phyloP scores from a whole-genome alignment of 139 green algal genomes.

The Ettlia oleoabundans region DNA sequence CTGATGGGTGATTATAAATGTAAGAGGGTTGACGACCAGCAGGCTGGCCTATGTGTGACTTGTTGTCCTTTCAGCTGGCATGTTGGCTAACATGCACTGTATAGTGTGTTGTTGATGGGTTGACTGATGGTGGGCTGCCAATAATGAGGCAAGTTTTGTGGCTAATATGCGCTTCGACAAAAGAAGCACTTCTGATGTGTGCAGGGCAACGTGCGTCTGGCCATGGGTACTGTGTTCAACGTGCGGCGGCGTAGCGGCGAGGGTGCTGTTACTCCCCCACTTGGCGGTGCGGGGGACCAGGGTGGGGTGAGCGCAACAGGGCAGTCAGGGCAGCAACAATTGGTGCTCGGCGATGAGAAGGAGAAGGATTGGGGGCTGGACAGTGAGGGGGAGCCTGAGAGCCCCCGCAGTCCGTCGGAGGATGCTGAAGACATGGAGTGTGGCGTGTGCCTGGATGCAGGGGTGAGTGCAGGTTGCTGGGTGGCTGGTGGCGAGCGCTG shows the following conservation, averaged over 20 bases:
- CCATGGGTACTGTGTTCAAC: background rate
- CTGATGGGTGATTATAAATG: too few species aligned
- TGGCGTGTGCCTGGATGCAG: conserved; percentile 62
- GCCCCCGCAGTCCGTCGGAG: background rate
- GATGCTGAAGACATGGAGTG: conserved; percentile 48
- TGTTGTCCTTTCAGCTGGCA: too few species aligned
- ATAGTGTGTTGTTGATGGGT: too few species aligned
- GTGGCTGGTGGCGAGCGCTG: too few species aligned
- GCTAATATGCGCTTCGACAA: too few species aligned
- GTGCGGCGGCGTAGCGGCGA: conserved; percentile 20
- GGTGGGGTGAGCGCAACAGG: background rate
- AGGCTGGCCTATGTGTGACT: too few species aligned
- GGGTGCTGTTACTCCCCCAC: background rate
- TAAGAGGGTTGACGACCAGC: too few species aligned
- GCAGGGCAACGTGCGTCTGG: conserved; percentile 16
- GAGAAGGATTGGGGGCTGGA: conserved; percentile 31
- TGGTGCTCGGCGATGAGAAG: conserved; percentile 1
- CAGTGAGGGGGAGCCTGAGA: conserved; percentile 6
- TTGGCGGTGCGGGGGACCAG: background rate
- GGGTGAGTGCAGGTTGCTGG: conserved; percentile 7
- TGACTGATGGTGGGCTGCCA: too few species aligned
- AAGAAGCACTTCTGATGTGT: too few species aligned
- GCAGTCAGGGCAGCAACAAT: background rate
- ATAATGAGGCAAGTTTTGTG: too few species aligned
- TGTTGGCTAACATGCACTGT: too few species aligned